Evolutionary conservation across 1,284 basidiomycete species (phyloP).

Genomic region (Pulchroboletus neoregius): DNA sequence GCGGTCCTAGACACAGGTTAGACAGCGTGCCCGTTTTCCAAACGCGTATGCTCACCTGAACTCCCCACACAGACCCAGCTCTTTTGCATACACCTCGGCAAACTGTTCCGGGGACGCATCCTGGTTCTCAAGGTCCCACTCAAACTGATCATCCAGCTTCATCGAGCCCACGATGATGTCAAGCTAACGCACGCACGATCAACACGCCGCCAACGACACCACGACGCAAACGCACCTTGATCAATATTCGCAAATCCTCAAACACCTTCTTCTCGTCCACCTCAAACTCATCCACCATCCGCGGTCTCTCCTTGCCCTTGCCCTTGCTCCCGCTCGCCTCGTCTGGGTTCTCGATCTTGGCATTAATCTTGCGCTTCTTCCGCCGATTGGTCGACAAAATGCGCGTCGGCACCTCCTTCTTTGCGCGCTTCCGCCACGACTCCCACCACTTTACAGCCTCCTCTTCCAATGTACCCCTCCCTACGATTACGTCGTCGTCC

Average conservation of each 20-base stretch:
- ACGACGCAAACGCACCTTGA: constrained; percentile 64
- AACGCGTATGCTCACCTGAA: constrained; percentile 64
- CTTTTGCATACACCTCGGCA: constrained; percentile 81
- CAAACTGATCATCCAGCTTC: constrained; percentile 96
- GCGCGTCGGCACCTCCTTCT: constrained; percentile 28
- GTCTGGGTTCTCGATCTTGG: constrained; percentile 34
- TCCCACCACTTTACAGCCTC: constrained; percentile 65
- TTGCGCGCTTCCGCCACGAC: constrained; percentile 52
- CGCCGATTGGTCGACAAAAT: constrained; percentile 22
- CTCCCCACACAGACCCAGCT: constrained; percentile 89
- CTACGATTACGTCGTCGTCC: constrained; percentile 33
- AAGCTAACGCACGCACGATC: constrained; percentile 48
- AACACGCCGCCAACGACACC: constrained; percentile 3
- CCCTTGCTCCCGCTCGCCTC: constrained; percentile 27
- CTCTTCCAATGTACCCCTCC: constrained; percentile 49
- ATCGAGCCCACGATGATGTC: constrained; percentile 94
- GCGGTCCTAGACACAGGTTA: constrained; percentile 65
- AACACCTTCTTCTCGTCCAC: constrained; percentile 55
- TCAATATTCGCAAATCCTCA: constrained; percentile 86
- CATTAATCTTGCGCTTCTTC: constrained; percentile 31
- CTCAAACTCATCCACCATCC: constrained; percentile 49
- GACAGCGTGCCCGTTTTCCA: neutral
- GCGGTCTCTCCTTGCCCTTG: constrained; percentile 38
- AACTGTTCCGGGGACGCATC: constrained; percentile 88
- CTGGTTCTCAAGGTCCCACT: constrained; percentile 91